Evolutionary conservation across 108 stramenopile genomes (phyloP).

Genomic region (Bacterosira constricta): DNA sequence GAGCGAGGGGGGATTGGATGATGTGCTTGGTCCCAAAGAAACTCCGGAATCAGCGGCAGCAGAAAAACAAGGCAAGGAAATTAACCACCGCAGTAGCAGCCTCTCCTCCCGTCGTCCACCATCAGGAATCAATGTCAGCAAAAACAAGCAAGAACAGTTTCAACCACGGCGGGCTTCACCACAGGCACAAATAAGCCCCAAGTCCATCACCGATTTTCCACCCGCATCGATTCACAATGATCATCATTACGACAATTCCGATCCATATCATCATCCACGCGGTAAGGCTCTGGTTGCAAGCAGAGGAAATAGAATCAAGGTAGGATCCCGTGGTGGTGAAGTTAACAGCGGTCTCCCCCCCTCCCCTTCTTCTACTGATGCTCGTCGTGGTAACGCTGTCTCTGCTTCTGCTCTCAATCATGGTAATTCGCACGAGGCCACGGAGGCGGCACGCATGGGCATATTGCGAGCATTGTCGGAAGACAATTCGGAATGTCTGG

Average conservation of each 20-base stretch:
- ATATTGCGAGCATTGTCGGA: conserved; percentile 38
- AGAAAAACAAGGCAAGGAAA: not conserved
- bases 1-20: conserved; percentile 19
- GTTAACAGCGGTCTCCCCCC: too few relatives aligned
- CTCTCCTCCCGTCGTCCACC: not conserved
- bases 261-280: not conserved
- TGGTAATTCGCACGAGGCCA: conserved; percentile 8
- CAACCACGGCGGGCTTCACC: too few relatives aligned
- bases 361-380: too few relatives aligned
- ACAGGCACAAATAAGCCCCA: conserved; percentile 9
- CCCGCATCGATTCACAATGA: not conserved
- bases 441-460: conserved; percentile 33
- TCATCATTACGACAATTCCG: not conserved
- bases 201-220: conserved; percentile 10
- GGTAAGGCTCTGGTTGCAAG: not conserved
- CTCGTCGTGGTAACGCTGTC: too few relatives aligned
- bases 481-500: conserved; percentile 38
- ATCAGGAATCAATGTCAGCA: not conserved
- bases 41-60: not conserved
- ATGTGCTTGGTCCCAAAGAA: conserved; percentile 21
- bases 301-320: not conserved
- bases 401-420: not conserved
- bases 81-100: not conserved
- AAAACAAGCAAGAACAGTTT: not conserved
- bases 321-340: not conserved